Evolutionary conservation across 2,329 filamentous ascomycete species (phyloP), one percentile per base, ranked within the genome.

Genomic region (Pseudodiploospora longispora): DNA sequence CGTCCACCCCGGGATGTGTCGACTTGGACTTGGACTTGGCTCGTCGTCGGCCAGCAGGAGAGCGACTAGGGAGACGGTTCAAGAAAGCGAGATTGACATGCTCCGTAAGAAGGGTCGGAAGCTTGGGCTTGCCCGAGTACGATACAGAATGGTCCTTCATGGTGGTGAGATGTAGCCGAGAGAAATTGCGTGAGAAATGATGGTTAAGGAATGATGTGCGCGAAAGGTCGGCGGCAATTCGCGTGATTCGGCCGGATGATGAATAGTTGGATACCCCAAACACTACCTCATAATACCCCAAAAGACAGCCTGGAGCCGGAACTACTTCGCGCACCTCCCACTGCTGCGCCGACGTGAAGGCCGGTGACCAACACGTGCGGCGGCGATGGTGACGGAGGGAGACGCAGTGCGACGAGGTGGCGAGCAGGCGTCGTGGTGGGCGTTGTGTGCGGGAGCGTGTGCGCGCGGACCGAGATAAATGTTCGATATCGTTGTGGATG

Each of bases 21-120:
- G 55, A 52, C 49, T 64, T 65, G 9, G 64, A 64, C 56, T 67
- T 67, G 46, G 66, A 65, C 39, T 65, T 61, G 40, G 58, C 59
- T 38, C 67, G 64, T 40, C 57, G 60, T 34, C 67, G 64, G 43
- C 61, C 59, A 47, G 59, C 57, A 48, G 63, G 61, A 52, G 67
- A 68, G 49, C 66, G 65, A 30, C 58, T 60, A 29, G 67, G 66
- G 19, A 66, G 59, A 35, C 64, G 67, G 52, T 67, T 71, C 43
- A 70, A 57, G 40, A 68, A 64, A 10, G 66, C 64, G 41, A 69
- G 54, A 52, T 66, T 68, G 39, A 70, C 52, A 38, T 65, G 64
- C 38, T 67, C 64, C 30, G 64, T 64, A 57, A 64, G 64, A 9
- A 67, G 57, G 32, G 64, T 61, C 40, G 66, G 65, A 19, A 66